Percentiles rank a stretch among this genome's conserved stretches.
phyloP scores from a whole-genome alignment of 345 rosid genomes.

The Camelina laxa region DNA sequence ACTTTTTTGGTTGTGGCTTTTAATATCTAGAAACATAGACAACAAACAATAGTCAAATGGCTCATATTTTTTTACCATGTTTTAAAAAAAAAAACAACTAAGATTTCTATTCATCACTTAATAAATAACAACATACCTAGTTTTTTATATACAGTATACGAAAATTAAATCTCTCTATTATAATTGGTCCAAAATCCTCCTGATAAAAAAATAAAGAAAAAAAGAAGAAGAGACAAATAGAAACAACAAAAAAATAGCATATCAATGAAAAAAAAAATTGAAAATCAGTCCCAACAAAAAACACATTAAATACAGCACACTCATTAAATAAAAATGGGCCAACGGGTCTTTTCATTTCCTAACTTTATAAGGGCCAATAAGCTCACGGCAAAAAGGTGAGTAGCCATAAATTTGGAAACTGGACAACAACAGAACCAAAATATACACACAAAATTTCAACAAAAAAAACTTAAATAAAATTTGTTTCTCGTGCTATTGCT shows the following conservation, averaged over 20 bases:
- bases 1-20: not conserved
- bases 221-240: not conserved
- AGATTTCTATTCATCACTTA: not conserved
- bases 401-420: constrained; percentile 23
- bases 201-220: not conserved
- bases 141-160: not conserved
- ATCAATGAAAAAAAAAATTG: constrained; percentile 38
- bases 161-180: not conserved
- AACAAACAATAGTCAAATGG: not conserved
- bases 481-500: not conserved
- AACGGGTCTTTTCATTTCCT: constrained; percentile 36
- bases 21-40: not conserved
- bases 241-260: constrained; percentile 24
- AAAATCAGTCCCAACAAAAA: constrained; percentile 42
- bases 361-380: constrained; percentile 43
- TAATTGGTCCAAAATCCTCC: not conserved
- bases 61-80: not conserved
- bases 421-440: constrained; percentile 13
- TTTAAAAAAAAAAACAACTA: too few species aligned
- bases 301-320: constrained; percentile 34
- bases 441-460: not conserved
- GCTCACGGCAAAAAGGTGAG: constrained; percentile 28
- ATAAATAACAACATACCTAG: not conserved
- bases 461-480: not conserved
- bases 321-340: constrained; percentile 38